phyloP scores from a whole-genome alignment of 129 eudicot genomes.

The Cynara cardunculus region DNA sequence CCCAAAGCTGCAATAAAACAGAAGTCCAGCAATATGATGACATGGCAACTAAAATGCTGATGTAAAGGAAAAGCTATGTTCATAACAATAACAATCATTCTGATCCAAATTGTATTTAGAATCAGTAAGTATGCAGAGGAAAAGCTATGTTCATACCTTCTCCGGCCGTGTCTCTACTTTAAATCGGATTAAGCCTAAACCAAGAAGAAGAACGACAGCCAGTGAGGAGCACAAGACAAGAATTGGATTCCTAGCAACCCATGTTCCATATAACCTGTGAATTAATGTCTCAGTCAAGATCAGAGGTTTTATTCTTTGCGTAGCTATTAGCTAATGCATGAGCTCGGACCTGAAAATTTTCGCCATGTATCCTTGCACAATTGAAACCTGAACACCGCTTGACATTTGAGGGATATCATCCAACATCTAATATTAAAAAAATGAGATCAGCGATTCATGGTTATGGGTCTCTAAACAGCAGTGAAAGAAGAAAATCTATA shows the following conservation, averaged over 20 bases:
- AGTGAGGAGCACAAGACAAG: conserved; percentile 72
- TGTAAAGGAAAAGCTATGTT: no score
- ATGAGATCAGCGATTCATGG: background rate
- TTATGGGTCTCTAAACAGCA: background rate
- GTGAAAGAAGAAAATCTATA: background rate
- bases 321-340: conserved; percentile 7
- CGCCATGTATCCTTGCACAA: conserved; percentile 94
- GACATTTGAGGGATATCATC: conserved; percentile 57
- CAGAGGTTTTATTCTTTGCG: conserved; percentile 3
- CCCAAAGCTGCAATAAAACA: conserved; percentile 81
- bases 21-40: conserved; percentile 1
- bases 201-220: conserved; percentile 68
- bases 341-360: conserved; percentile 66
- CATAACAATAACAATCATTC: background rate
- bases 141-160: conserved; percentile 49
- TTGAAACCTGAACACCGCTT: conserved; percentile 76
- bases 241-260: conserved; percentile 89
- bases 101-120: background rate
- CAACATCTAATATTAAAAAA: conserved; percentile 47
- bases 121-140: background rate
- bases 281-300: conserved; percentile 13
- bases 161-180: conserved; percentile 95
- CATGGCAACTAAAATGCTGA: background rate
- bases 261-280: conserved; percentile 84
- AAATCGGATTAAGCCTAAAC: conserved; percentile 79